These are phyloP conservation scores for Diaporthe australafricana DNA, from an alignment of 2,329 filamentous ascomycete species.

Conservation along the genomic window DNA sequence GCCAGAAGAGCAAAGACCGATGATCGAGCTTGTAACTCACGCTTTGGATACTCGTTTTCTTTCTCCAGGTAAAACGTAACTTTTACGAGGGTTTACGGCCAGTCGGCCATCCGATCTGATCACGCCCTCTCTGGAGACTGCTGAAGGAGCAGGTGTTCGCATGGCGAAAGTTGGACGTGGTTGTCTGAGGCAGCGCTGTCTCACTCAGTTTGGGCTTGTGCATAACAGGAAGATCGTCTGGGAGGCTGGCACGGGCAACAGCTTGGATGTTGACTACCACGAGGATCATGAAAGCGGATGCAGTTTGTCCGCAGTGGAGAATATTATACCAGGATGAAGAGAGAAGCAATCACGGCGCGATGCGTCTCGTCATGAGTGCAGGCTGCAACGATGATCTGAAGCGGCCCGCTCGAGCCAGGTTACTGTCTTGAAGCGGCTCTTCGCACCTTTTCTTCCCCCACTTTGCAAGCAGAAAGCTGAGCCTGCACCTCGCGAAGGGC, in stretches of 20 bases:
- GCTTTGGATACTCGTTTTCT: conserved; percentile 62
- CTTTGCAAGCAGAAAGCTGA: background rate
- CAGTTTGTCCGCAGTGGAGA: background rate
- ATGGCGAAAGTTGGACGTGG: conserved; percentile 12
- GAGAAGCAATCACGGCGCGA: background rate
- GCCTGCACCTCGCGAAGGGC: conserved; percentile 1
- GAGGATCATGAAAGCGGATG: conserved; percentile 5
- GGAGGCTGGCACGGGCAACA: conserved; percentile 25
- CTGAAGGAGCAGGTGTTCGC: conserved; percentile 25
- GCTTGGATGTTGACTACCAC: conserved; percentile 1
- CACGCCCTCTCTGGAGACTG: background rate
- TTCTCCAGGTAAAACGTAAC: conserved; percentile 59
- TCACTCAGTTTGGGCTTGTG: conserved; percentile 11
- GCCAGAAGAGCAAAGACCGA: no score
- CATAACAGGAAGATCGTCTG: conserved; percentile 8
- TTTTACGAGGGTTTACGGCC: conserved; percentile 62
- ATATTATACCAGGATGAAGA: conserved; percentile 14
- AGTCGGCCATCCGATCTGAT: conserved; percentile 47
- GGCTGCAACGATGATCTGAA: conserved; percentile 12
- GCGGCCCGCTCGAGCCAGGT: conserved; percentile 4
- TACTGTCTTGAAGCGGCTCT: background rate
- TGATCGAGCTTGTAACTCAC: conserved; percentile 49
- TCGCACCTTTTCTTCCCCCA: background rate
- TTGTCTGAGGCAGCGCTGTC: conserved; percentile 3
- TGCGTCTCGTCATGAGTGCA: conserved; percentile 1